Base-by-base conservation (phyloP, 2,329 filamentous ascomycete species). In the Pseudogymnoascus verrucosus region DNA sequence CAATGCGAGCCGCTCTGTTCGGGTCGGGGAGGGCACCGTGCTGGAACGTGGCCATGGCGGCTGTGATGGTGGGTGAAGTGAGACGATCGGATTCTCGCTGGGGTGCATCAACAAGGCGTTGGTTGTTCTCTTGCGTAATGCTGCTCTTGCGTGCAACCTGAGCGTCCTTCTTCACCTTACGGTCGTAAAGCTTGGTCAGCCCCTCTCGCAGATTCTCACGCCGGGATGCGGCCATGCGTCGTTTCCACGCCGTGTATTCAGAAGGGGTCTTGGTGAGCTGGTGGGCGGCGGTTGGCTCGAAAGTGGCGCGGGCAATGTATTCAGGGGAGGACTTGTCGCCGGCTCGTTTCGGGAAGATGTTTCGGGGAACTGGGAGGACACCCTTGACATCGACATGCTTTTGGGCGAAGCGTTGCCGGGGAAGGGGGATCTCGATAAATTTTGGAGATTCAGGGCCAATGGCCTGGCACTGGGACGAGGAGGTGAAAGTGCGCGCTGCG, bases 401-500 rank as follows among this genome's bases (percentile, higher is more conserved):
- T 65, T 75, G 77, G 12, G 73, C 73, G 68, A 83, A 79, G 34
- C 65, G 66, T 68, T 96, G 91, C n/a, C 86, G 83, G 60, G 89
- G 84, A 69, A 82, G 81, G 59, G 93, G 93, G 63, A 97, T 80
- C 68, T 91, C 86, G 77, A 98, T 89, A 79, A 89, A 98, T 68
- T 84, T 84, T 57, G 95, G 93, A 37, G 92, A 96, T 74, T 97
- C 90, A 60, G 95, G 93, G 16, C 89, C 88, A 67, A 93, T 80
- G 60, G 77, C 77, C 60, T 72, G 73, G 64, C 71, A 69, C n/a
- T 74, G 51, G 16, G 77, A 60, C 14, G 81, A 77, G 23, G 79
- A 79, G 67, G 78, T 77, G 71, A 82, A 83, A 63, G 77, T 64
- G 68, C 76, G 75, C 57, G 74, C 67, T 61, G 73, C 67, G 23